These are phyloP conservation scores for Phytopythium boreale DNA, from an alignment of 352 stramenopile genomes.

Conservation along the genomic window DNA sequence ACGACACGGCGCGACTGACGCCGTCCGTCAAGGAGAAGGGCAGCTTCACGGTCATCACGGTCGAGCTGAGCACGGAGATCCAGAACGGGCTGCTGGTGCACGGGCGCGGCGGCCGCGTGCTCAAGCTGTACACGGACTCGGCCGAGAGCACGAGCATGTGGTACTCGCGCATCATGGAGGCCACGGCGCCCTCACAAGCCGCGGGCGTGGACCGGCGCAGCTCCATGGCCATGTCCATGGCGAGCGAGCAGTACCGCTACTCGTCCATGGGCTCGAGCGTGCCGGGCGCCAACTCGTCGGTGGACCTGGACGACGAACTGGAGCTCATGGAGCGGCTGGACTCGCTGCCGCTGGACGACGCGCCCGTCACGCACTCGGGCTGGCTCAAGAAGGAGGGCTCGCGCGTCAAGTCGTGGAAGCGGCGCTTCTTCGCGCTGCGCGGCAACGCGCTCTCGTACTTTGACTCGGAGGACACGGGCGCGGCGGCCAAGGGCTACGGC, in stretches of 20 bases:
- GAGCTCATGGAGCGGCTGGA: constrained; percentile 55
- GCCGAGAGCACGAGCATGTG: constrained; percentile 65
- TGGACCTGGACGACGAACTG: constrained; percentile 54
- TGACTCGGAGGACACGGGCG: constrained; percentile 70
- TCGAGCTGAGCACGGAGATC: constrained; percentile 77
- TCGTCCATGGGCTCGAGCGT: constrained; percentile 6
- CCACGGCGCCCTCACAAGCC: constrained; percentile 23
- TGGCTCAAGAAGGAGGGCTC: constrained; percentile 81
- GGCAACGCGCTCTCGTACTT: constrained; percentile 83
- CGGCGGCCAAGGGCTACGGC: constrained; percentile 75
- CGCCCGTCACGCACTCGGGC: constrained; percentile 64
- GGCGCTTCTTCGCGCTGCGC: constrained; percentile 73
- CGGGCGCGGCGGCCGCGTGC: constrained; percentile 70
- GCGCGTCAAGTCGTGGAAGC: constrained; percentile 80
- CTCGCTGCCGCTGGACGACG: constrained; percentile 48
- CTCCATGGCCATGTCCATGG: constrained; percentile 7
- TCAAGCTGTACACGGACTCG: constrained; percentile 85
- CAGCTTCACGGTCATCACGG: constrained; percentile 83
- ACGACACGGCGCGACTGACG: constrained; percentile 65
- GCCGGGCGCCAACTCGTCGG: constrained; percentile 3
- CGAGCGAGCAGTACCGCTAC: constrained; percentile 1
- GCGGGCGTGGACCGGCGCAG: constrained; percentile 12
- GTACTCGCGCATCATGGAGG: constrained; percentile 76
- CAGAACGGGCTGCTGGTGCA: constrained; percentile 83
- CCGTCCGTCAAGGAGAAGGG: constrained; percentile 68